These are phyloP conservation scores for Apiospora malaysiana DNA, from an alignment of 2,329 filamentous ascomycete genomes.

Conservation along the genomic window DNA sequence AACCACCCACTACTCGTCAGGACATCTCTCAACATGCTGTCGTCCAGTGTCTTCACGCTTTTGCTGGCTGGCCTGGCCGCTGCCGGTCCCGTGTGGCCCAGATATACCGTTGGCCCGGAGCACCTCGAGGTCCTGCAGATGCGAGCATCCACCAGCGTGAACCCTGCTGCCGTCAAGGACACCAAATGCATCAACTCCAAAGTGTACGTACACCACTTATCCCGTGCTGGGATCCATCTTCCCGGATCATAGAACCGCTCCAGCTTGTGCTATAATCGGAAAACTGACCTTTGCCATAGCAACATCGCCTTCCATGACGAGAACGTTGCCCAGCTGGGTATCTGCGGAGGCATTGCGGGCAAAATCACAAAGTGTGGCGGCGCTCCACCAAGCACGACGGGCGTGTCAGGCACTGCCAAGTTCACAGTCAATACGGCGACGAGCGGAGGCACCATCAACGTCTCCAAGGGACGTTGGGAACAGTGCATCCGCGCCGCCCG, in stretches of 20 bases:
- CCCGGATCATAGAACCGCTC: not conserved
- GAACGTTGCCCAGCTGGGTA: conserved; percentile 52
- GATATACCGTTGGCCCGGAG: conserved; percentile 46
- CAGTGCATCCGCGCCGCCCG: conserved; percentile 59
- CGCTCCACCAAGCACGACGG: conserved; percentile 49
- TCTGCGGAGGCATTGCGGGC: conserved; percentile 59
- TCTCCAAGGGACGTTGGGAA: conserved; percentile 60
- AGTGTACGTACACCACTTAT: conserved; percentile 41
- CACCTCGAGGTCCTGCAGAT: conserved; percentile 52
- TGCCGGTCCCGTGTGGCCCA: conserved; percentile 44
- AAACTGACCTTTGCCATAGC: conserved; percentile 31
- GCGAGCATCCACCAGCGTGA: conserved; percentile 45
- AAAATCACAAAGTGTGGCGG: conserved; percentile 52
- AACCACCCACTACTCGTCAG: conserved; percentile 4
- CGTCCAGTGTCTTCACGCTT: conserved; percentile 38
- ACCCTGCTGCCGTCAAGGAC: conserved; percentile 47
- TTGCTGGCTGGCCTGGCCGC: conserved; percentile 40
- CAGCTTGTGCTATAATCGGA: no score
- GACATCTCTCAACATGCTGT: conserved; percentile 39
- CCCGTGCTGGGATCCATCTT: not conserved
- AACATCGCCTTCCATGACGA: conserved; percentile 56
- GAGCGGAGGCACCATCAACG: conserved; percentile 55
- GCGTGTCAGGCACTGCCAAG: conserved; percentile 52
- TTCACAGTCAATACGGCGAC: conserved; percentile 52
- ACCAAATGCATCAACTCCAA: conserved; percentile 48